Conservation (phyloP, 202 grass and related monocot species). For the Digitaria exilis region DNA sequence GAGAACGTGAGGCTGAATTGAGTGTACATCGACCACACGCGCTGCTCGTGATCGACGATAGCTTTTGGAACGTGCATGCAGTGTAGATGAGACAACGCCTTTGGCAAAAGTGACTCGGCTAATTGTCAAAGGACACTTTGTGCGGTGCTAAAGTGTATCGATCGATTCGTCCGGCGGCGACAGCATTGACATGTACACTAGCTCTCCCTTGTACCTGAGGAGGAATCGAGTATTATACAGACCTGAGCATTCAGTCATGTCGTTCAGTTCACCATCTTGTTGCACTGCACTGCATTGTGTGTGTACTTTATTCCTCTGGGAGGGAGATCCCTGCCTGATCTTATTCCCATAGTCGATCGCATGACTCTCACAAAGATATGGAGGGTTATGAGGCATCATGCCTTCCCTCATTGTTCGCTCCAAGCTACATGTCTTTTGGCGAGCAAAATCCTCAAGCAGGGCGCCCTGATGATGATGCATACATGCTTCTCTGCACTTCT, state of each 20-base stretch:
- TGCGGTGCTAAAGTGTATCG: conserved; percentile 4
- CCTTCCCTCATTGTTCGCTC: background rate
- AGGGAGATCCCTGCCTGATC: conserved; percentile 37
- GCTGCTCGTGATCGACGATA: conserved; percentile 32
- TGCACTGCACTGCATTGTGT: background rate
- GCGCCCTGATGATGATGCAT: conserved; percentile 1
- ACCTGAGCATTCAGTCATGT: background rate
- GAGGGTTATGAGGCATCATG: conserved; percentile 24
- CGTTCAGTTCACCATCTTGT: background rate
- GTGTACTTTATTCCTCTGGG: background rate
- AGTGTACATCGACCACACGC: background rate
- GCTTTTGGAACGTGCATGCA: conserved; percentile 25
- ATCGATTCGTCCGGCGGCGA: background rate
- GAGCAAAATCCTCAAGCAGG: conserved; percentile 33
- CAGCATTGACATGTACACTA: conserved; percentile 11
- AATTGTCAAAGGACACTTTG: background rate
- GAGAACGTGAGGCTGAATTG: background rate
- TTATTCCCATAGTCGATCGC: conserved; percentile 1
- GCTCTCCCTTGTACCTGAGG: background rate
- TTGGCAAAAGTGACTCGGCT: conserved; percentile 19
- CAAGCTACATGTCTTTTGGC: background rate
- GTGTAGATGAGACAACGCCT: conserved; percentile 43
- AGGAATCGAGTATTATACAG: conserved; percentile 33
- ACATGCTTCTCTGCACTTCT: background rate
- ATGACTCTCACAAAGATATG: conserved; percentile 42